Conservation (phyloP, 257 asterid species). For the Galeopsis tetrahit region DNA sequence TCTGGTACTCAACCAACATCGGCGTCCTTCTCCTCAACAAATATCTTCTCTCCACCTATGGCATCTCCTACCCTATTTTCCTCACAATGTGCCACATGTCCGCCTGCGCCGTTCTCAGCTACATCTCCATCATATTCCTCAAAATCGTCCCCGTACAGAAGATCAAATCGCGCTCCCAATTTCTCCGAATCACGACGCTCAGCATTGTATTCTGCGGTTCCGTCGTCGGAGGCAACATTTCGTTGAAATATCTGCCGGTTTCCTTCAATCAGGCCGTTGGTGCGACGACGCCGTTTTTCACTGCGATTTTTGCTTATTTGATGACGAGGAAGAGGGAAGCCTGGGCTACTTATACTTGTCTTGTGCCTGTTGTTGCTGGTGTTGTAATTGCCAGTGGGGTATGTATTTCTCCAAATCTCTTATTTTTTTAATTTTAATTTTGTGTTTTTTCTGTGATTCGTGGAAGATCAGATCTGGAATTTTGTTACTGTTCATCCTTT, state of each 20-base stretch:
- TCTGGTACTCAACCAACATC: constrained; percentile 86
- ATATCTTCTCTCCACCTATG: constrained; percentile 80
- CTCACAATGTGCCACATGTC: constrained; percentile 99
- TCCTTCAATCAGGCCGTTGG: constrained; percentile 98
- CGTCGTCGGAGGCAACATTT: constrained; percentile 94
- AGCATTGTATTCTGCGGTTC: constrained; percentile 88
- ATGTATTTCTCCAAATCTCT: constrained; percentile 30
- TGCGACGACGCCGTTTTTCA: constrained; percentile 94
- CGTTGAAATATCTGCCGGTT: constrained; percentile 76
- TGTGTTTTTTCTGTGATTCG: constrained; percentile 15
- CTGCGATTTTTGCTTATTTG: constrained; percentile 85
- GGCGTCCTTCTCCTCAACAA: constrained; percentile 96
- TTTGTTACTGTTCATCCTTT: constrained; percentile 10
- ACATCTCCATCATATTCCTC: constrained; percentile 73
- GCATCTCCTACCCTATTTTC: constrained; percentile 79
- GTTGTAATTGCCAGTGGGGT: constrained; percentile 98
- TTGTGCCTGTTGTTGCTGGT: constrained; percentile 90
- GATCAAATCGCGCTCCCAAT: constrained; percentile 83
- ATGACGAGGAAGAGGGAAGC: constrained; percentile 82
- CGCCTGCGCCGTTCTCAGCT: constrained; percentile 91
- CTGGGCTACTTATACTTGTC: constrained; percentile 80
- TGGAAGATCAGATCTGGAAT: constrained; percentile 35
- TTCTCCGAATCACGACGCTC: constrained; percentile 72
- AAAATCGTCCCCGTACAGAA: constrained; percentile 79
- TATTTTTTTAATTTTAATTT: constrained; percentile 4